Percentiles rank a stretch among this genome's conserved stretches.
These are phyloP conservation scores for Aspergillus affinis DNA, from an alignment of 495 filamentous ascomycete species.

Conservation along the genomic window DNA sequence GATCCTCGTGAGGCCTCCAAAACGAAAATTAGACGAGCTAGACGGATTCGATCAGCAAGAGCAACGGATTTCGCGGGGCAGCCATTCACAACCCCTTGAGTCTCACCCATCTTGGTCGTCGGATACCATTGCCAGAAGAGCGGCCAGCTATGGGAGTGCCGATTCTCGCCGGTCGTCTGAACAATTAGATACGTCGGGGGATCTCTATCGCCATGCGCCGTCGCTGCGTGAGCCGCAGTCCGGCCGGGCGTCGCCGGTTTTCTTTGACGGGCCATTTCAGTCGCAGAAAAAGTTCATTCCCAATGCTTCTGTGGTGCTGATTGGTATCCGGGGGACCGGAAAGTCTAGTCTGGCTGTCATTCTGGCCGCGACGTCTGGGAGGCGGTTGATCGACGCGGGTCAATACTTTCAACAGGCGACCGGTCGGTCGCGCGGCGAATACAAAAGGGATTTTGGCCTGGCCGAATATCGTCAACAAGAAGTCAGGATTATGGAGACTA, in stretches of 20 bases:
- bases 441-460: constrained; percentile 59
- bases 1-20: constrained; percentile 36
- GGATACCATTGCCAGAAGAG: not conserved
- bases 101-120: not conserved
- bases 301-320: constrained; percentile 69
- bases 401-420: constrained; percentile 67
- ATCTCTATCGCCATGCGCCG: constrained; percentile 21
- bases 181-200: constrained; percentile 22
- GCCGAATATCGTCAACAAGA: constrained; percentile 61
- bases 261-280: constrained; percentile 31
- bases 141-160: not conserved
- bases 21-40: constrained; percentile 37
- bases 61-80: constrained; percentile 7
- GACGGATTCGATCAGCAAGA: constrained; percentile 23
- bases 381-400: constrained; percentile 70
- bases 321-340: constrained; percentile 73
- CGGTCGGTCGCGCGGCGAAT: constrained; percentile 59
- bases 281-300: constrained; percentile 49
- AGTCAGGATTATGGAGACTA: constrained; percentile 59
- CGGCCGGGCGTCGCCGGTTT: constrained; percentile 34
- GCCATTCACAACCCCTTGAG: constrained; percentile 3
- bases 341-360: constrained; percentile 78
- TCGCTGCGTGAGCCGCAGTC: constrained; percentile 33
- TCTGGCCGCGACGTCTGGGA: constrained; percentile 66
- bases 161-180: constrained; percentile 26